Evolutionary conservation across 306 rosid genomes (phyloP).

Genomic region (Vigna reflexopilosa): DNA sequence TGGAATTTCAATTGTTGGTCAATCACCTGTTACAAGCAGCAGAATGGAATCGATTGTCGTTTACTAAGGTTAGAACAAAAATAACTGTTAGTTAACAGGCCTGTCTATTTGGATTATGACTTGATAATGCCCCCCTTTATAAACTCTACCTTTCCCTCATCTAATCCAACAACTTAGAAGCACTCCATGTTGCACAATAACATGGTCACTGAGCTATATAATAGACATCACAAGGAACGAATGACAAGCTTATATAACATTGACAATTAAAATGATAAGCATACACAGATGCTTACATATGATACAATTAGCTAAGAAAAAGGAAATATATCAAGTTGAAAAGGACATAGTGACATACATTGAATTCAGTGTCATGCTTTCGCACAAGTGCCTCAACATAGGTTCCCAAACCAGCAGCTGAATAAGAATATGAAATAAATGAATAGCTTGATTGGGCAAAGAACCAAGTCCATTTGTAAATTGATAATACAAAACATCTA

Average conservation of each 20-base stretch:
- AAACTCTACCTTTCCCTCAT: constrained; percentile 1
- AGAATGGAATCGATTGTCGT: neutral
- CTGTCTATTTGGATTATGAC: neutral
- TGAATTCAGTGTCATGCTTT: constrained; percentile 83
- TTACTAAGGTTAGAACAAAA: neutral
- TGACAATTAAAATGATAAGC: constrained; percentile 4
- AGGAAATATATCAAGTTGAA: neutral
- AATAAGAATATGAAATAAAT: constrained; percentile 42
- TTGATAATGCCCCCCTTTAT: neutral
- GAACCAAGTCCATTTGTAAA: constrained; percentile 9
- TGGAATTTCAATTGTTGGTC: too few species aligned
- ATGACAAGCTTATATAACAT: constrained; percentile 22
- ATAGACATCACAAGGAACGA: constrained; percentile 1
- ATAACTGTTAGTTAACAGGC: neutral
- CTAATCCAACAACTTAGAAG: constrained; percentile 12
- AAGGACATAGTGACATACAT: constrained; percentile 58
- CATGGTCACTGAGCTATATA: constrained; percentile 17
- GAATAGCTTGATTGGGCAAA: neutral
- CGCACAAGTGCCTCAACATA: constrained; percentile 94
- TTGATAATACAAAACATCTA: neutral
- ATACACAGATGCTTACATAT: constrained; percentile 14
- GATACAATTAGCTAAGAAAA: neutral
- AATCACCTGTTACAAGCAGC: too few species aligned
- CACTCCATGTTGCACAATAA: neutral
- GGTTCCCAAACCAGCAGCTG: constrained; percentile 98